Evolutionary conservation across 108 stramenopile species (phyloP).

Genomic region (Aurantiochytrium sp.): DNA sequence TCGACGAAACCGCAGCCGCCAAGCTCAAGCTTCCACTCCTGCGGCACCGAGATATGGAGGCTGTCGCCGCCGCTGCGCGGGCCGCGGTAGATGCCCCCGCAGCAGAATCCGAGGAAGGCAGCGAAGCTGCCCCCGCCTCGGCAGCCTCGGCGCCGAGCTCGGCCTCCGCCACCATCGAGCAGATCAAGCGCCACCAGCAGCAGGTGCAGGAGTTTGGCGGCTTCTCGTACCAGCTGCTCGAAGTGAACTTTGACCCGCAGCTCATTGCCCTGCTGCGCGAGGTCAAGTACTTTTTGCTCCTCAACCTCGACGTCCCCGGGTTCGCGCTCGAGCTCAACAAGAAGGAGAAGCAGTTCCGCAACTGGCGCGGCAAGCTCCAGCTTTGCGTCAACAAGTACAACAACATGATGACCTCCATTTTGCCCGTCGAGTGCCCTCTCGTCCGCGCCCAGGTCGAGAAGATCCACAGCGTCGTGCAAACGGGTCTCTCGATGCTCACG

Average conservation of each 20-base stretch:
- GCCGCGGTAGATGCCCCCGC: not conserved
- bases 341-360: conserved; percentile 70
- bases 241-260: conserved; percentile 82
- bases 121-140: not conserved
- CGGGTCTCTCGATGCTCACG: conserved; percentile 65
- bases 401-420: conserved; percentile 62
- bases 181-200: not conserved
- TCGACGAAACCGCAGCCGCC: conserved; percentile 66
- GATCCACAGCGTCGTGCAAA: conserved; percentile 64
- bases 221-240: conserved; percentile 55
- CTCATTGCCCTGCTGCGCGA: conserved; percentile 76
- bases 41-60: conserved; percentile 45
- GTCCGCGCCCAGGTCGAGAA: conserved; percentile 68
- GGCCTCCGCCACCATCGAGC: not conserved
- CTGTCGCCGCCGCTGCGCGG: not conserved
- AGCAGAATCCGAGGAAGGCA: no score
- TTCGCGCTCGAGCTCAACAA: conserved; percentile 71
- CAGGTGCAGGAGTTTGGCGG: conserved; percentile 4
- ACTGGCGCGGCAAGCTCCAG: conserved; percentile 77
- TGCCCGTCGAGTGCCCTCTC: conserved; percentile 80
- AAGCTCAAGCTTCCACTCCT: conserved; percentile 75
- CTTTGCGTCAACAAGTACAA: conserved; percentile 82
- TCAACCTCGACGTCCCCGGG: conserved; percentile 70
- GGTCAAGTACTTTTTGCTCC: conserved; percentile 78
- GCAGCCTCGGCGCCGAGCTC: not conserved